These are phyloP conservation scores for Clavispora fructus DNA, from an alignment of 805 yeast genomes.

Conservation along the genomic window DNA sequence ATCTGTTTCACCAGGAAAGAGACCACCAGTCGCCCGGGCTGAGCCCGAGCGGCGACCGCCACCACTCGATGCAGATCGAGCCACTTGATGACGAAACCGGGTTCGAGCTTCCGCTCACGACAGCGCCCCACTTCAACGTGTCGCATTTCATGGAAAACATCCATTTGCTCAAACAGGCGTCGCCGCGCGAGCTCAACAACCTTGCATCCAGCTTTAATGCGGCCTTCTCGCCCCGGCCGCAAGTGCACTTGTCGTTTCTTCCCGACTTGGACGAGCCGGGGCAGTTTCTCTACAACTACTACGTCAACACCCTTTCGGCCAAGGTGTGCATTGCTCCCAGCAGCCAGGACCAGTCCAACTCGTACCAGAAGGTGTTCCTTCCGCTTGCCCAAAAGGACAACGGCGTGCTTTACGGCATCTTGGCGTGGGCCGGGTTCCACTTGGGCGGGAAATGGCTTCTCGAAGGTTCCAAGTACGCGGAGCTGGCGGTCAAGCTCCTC, in stretches of 20 bases:
- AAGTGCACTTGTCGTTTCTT: constrained; percentile 14
- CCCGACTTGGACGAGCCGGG: constrained; percentile 16
- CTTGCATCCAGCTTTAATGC: constrained; percentile 16
- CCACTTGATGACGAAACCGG: not conserved
- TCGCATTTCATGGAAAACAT: constrained; percentile 11
- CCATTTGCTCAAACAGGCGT: constrained; percentile 6
- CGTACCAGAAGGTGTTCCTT: constrained; percentile 46
- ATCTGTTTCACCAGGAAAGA: not conserved
- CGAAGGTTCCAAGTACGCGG: constrained; percentile 46
- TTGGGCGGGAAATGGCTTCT: constrained; percentile 40
- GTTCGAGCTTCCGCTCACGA: not conserved
- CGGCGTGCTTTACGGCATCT: constrained; percentile 46
- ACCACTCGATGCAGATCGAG: not conserved
- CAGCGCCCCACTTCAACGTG: constrained; percentile 7
- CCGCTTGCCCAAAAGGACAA: constrained; percentile 51
- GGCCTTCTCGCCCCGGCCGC: constrained; percentile 24
- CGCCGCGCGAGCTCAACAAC: constrained; percentile 2
- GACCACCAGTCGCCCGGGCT: not conserved
- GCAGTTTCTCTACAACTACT: constrained; percentile 41
- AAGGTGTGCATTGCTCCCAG: constrained; percentile 45
- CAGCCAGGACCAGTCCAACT: constrained; percentile 40
- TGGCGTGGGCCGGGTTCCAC: constrained; percentile 56
- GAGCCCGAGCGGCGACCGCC: not conserved
- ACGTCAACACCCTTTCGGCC: constrained; percentile 39
- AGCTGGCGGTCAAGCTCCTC: constrained; percentile 42